Evolutionary conservation across 305 asterid species (phyloP), one percentile per base, ranked within the genome.

Genomic region (Fraxinus baroniana): DNA sequence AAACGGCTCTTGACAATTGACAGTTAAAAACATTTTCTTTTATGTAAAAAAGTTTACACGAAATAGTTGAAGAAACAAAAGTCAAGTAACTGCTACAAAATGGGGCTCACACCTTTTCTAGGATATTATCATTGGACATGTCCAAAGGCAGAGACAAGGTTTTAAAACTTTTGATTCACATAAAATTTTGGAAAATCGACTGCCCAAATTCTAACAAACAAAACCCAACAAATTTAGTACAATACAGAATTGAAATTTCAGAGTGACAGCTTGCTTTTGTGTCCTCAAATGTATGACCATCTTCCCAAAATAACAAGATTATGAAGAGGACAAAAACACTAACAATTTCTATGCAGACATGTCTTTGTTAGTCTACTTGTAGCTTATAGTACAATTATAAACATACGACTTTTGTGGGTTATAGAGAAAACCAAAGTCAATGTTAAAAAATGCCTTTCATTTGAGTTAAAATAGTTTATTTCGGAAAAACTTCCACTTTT

Each of bases 121-220:
- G 72, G 6, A 52, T 39, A 30, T 70, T 35, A 81, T 33, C 7
- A 73, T 2, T 74, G 77, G 62, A 70, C 78, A 83, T 22, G 76
- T 74, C 72, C 79, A 74, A 78, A 66, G 77, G 30, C 78, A 80
- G 26, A 24, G 18, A 80, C 75, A 76, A 78, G 36, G 32, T 71
- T 75, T 71, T 70, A 82, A 83, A 85, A 55, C 78, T 79, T 39
- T 26, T 57, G 2, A 71, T 57, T 86, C 82, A 37, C 52, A 78
- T 33, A 35, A 81, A 74, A 79, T 76, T 80, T 76, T 81, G 28
- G 46, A 70, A 80, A 80, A 80, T 74, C 24, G 75, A 46, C 52
- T 74, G 76, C 57, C 64, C 78, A 74, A 78, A 82, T 73, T 82
- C 85, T 82, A 80, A 84, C 91, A 90, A 89, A 82, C 22, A 85